A percentile compares a stretch with the other conserved stretches of the same genome.
Conservation (phyloP, 176 grass and related monocot genomes). For the Triticum turgidum region DNA sequence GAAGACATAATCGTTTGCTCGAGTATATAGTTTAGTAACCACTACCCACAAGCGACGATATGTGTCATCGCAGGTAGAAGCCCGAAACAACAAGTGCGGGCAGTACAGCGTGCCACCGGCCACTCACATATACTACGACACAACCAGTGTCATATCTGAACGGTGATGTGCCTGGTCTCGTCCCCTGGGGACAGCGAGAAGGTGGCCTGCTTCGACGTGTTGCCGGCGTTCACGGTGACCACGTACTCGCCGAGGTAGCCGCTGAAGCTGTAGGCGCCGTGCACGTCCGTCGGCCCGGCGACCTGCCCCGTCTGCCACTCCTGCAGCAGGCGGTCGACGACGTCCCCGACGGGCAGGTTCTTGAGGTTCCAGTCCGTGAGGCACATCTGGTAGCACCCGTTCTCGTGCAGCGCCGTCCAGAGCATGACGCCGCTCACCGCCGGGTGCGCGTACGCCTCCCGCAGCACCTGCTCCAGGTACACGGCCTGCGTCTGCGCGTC, state of each 20-base stretch:
- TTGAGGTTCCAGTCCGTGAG: constrained; percentile 73
- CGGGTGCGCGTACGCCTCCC: constrained; percentile 88
- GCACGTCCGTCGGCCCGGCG: constrained; percentile 57
- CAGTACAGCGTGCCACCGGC: not conserved
- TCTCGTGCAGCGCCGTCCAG: constrained; percentile 80
- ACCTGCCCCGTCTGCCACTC: constrained; percentile 74
- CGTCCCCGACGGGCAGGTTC: constrained; percentile 77
- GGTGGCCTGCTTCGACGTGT: constrained; percentile 55
- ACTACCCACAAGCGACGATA: not conserved
- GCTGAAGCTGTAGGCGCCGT: constrained; percentile 77
- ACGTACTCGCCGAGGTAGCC: constrained; percentile 82
- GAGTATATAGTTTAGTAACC: not conserved
- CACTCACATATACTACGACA: too few species aligned
- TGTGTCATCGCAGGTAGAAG: not conserved
- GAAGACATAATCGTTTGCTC: too few species aligned
- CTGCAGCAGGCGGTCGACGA: constrained; percentile 62
- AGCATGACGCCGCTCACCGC: constrained; percentile 84
- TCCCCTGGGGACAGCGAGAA: constrained; percentile 79
- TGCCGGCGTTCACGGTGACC: constrained; percentile 55
- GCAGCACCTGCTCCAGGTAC: constrained; percentile 84
- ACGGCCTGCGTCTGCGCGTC: constrained; percentile 72
- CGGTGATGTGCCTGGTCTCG: constrained; percentile 87
- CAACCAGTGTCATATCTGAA: constrained; percentile 49
- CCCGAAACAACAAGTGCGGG: not conserved
- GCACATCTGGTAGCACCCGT: constrained; percentile 96